Percentiles rank a stretch among this genome's conserved stretches.
Evolutionary conservation across 768 basidiomycete genomes (phyloP).

Genomic region (Lentinus tigrinus): DNA sequence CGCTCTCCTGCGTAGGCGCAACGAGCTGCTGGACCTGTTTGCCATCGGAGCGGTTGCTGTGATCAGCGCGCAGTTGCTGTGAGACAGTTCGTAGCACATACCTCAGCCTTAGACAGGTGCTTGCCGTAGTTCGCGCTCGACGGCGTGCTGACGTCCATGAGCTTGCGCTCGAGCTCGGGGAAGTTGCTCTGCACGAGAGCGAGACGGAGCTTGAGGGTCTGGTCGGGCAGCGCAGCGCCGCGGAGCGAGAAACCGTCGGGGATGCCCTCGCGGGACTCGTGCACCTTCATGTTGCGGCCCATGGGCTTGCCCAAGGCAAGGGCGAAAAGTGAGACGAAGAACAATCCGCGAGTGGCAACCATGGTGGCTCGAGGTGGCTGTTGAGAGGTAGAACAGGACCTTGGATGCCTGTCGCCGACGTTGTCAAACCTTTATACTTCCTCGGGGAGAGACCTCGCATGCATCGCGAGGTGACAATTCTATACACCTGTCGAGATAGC

Average conservation of each 20-base stretch:
- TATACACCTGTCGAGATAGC: no score
- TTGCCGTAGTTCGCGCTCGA: constrained; percentile 42
- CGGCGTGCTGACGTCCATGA: constrained; percentile 36
- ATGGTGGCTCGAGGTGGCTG: background rate
- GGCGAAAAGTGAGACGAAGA: constrained; percentile 11
- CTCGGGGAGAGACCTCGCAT: no score
- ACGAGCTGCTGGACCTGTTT: constrained; percentile 15
- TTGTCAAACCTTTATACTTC: no score
- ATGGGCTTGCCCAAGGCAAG: constrained; percentile 20
- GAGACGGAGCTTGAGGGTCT: constrained; percentile 34
- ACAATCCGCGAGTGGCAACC: constrained; percentile 1
- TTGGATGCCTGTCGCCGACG: no score
- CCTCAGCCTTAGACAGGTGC: constrained; percentile 54
- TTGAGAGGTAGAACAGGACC: no score
- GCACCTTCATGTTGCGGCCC: constrained; percentile 19
- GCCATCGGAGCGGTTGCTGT: no score
- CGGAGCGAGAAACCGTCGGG: constrained; percentile 26
- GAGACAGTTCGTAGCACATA: constrained; percentile 8
- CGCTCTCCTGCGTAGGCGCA: constrained; percentile 22
- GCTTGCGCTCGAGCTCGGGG: constrained; percentile 32
- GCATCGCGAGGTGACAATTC: no score
- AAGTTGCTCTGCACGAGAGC: constrained; percentile 34
- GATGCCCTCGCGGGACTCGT: constrained; percentile 25
- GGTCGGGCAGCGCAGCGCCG: constrained; percentile 25
- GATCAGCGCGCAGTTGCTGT: background rate